These are phyloP conservation scores for Alternaria rosae DNA, from an alignment of 2,329 filamentous ascomycete species.

Conservation along the genomic window DNA sequence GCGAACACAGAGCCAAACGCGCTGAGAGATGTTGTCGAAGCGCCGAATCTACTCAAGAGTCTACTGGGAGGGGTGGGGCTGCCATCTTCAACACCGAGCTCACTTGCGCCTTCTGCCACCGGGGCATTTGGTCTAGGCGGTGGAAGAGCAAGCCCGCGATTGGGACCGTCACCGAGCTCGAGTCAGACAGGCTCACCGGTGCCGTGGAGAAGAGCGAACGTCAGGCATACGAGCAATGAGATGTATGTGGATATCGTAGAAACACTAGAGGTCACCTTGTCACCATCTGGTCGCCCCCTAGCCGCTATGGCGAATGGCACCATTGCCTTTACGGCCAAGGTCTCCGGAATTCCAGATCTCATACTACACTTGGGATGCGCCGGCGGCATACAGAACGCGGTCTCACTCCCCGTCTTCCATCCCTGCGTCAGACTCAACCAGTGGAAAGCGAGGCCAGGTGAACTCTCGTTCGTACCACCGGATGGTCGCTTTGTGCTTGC, in stretches of 20 bases:
- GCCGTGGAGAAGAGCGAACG: constrained; percentile 90
- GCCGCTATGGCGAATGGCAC: constrained; percentile 89
- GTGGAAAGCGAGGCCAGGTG: constrained; percentile 88
- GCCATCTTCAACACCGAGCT: constrained; percentile 60
- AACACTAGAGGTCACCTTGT: constrained; percentile 83
- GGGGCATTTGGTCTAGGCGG: constrained; percentile 10
- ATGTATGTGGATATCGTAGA: constrained; percentile 96
- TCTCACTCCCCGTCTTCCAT: constrained; percentile 93
- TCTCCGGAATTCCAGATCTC: constrained; percentile 94
- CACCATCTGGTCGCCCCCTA: constrained; percentile 86
- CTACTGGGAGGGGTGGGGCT: constrained; percentile 86
- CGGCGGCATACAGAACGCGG: constrained; percentile 71
- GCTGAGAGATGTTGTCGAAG: constrained; percentile 87
- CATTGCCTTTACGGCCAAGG: constrained; percentile 92
- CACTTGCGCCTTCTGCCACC: constrained; percentile 29
- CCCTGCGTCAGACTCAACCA: constrained; percentile 89
- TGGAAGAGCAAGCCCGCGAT: constrained; percentile 31
- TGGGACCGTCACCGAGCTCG: constrained; percentile 32
- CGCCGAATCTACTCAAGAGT: constrained; percentile 89
- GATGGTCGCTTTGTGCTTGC: constrained; percentile 93
- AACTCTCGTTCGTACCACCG: constrained; percentile 94
- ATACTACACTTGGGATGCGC: constrained; percentile 79
- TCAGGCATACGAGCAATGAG: constrained; percentile 95
- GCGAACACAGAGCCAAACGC: constrained; percentile 94
- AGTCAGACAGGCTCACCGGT: constrained; percentile 61